Percentiles rank a stretch among this genome's conserved stretches.
phyloP scores from a whole-genome alignment of 1,139 yeast species.

The Entelexis sorbosivorans region DNA sequence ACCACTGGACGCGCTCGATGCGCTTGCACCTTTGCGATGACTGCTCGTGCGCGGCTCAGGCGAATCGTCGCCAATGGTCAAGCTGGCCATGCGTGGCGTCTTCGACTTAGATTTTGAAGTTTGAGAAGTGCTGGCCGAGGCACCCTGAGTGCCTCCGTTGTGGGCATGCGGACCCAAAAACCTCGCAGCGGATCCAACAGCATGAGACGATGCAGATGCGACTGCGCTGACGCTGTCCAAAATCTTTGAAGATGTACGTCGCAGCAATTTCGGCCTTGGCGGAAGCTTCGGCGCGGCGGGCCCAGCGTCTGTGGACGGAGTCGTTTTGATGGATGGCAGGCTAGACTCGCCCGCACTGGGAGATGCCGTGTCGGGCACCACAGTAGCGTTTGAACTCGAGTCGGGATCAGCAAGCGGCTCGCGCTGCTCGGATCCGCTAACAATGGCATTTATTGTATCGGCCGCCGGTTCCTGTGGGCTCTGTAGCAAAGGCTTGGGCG shows the following conservation, averaged over 20 bases:
- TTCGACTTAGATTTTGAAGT: neutral
- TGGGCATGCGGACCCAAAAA: conserved; percentile 15
- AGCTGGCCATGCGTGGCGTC: neutral
- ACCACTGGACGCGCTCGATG: neutral
- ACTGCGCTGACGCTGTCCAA: conserved; percentile 16
- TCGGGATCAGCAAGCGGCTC: neutral
- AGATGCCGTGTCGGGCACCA: neutral
- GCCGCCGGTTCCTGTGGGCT: neutral
- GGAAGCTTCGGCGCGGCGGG: conserved; percentile 11
- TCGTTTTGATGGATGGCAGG: neutral
- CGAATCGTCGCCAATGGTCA: neutral
- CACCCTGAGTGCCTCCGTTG: neutral
- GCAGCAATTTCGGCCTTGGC: conserved; percentile 15
- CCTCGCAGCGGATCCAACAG: conserved; percentile 12
- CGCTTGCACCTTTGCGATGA: neutral
- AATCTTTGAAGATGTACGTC: conserved; percentile 20
- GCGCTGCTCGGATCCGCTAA: neutral
- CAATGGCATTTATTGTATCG: neutral
- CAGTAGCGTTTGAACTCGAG: neutral
- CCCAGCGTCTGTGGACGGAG: neutral
- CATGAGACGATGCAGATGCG: conserved; percentile 19
- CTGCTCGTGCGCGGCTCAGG: neutral
- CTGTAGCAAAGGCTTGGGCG: neutral
- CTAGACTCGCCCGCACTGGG: neutral
- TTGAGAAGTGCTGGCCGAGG: neutral